phyloP scores from a whole-genome alignment of 768 basidiomycete genomes.

The Amanita jacksonii region DNA sequence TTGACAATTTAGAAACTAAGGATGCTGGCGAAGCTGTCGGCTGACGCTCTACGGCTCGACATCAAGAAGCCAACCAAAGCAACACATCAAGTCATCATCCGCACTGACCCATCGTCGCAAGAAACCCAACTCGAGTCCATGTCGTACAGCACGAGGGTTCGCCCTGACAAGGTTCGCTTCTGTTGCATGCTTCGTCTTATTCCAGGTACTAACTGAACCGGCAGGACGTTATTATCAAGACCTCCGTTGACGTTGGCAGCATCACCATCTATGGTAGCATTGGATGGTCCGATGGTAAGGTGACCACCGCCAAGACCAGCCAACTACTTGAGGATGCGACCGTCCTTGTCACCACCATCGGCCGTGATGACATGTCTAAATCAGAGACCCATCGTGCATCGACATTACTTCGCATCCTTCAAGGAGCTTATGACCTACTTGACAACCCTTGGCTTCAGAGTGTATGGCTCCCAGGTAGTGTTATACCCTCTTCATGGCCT shows the following conservation, averaged over 20 bases:
- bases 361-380: constrained; percentile 44
- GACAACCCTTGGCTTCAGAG: constrained; percentile 39
- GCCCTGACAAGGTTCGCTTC: constrained; percentile 27
- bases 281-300: constrained; percentile 33
- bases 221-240: constrained; percentile 23
- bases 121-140: constrained; percentile 22
- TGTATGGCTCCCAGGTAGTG: constrained; percentile 33
- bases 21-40: constrained; percentile 36
- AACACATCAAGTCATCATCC: constrained; percentile 23
- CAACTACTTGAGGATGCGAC: constrained; percentile 19
- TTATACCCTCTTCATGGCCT: constrained; percentile 29
- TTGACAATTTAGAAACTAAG: constrained; percentile 22
- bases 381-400: constrained; percentile 43
- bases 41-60: constrained; percentile 36
- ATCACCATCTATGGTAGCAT: constrained; percentile 33
- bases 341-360: constrained; percentile 38
- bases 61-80: constrained; percentile 34
- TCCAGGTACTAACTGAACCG: neutral
- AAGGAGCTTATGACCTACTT: constrained; percentile 26
- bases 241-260: constrained; percentile 21
- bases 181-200: neutral
- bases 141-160: constrained; percentile 27
- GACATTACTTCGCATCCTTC: constrained; percentile 32
- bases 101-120: constrained; percentile 8
- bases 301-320: constrained; percentile 17